These are phyloP conservation scores for Datisca glomerata DNA, from an alignment of 306 rosid species.

Conservation along the genomic window DNA sequence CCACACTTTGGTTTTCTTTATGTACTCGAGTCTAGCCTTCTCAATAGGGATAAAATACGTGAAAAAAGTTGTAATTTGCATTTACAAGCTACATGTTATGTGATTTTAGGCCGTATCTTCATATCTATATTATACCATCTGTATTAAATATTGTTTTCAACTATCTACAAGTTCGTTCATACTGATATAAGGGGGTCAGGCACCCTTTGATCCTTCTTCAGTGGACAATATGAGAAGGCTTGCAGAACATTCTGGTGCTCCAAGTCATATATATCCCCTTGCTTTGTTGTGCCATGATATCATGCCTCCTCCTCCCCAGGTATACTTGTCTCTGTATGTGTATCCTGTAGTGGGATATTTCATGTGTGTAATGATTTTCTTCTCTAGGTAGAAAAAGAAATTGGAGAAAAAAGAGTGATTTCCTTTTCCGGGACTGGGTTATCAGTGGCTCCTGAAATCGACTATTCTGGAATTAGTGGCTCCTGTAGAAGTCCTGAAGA, in stretches of 20 bases:
- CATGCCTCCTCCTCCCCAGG: constrained; percentile 93
- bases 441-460: constrained; percentile 60
- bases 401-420: constrained; percentile 88
- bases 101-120: no score
- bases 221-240: constrained; percentile 95
- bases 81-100: no score
- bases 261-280: constrained; percentile 84
- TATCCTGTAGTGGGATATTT: constrained; percentile 10
- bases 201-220: constrained; percentile 80
- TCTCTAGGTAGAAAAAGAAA: constrained; percentile 66
- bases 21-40: no score
- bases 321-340: constrained; percentile 19
- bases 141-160: no score
- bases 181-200: constrained; percentile 58
- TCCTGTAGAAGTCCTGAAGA: constrained; percentile 42
- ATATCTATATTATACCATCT: no score
- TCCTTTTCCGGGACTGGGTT: constrained; percentile 67
- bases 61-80: no score
- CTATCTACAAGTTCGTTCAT: constrained; percentile 11
- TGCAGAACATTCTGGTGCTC: constrained; percentile 68
- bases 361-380: constrained; percentile 7
- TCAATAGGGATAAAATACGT: no score
- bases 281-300: constrained; percentile 73
- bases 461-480: constrained; percentile 38
- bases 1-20: no score